phyloP scores from a whole-genome alignment of 1,139 yeast genomes.

The Sugiyamaella neomexicana region DNA sequence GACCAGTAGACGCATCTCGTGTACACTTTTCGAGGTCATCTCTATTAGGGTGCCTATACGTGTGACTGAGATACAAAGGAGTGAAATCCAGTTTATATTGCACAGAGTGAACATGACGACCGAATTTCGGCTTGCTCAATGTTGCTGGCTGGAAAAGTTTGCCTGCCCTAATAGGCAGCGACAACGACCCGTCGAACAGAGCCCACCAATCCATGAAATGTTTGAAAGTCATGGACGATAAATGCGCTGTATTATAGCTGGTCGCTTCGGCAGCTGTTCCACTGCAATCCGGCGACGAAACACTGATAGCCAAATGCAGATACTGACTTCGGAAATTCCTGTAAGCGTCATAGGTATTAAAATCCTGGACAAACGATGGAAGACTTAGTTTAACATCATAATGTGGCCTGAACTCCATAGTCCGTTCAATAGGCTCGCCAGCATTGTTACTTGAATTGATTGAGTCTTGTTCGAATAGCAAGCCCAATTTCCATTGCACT shows the following conservation, averaged over 20 bases:
- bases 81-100: conserved; percentile 74
- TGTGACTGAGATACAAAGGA: conserved; percentile 74
- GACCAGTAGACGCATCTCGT: conserved; percentile 66
- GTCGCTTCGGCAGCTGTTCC: conserved; percentile 22
- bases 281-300: conserved; percentile 48
- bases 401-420: conserved; percentile 65
- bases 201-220: conserved; percentile 87
- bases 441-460: conserved; percentile 11
- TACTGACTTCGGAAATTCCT: conserved; percentile 74
- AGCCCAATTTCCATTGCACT: conserved; percentile 53
- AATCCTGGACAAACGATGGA: conserved; percentile 57
- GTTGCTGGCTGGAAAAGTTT: conserved; percentile 54
- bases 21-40: conserved; percentile 47
- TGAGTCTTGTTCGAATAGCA: conserved; percentile 48
- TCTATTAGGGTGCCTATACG: conserved; percentile 59
- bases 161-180: conserved; percentile 78
- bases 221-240: conserved; percentile 66
- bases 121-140: conserved; percentile 58
- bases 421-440: conserved; percentile 40
- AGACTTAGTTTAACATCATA: conserved; percentile 62
- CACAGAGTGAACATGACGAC: conserved; percentile 73
- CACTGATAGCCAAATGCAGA: conserved; percentile 73
- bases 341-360: conserved; percentile 66
- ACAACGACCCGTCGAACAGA: conserved; percentile 64
- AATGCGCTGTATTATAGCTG: conserved; percentile 66